Evolutionary conservation across 2,329 filamentous ascomycete genomes (phyloP).

Genomic region (Elsinoe arachidis): DNA sequence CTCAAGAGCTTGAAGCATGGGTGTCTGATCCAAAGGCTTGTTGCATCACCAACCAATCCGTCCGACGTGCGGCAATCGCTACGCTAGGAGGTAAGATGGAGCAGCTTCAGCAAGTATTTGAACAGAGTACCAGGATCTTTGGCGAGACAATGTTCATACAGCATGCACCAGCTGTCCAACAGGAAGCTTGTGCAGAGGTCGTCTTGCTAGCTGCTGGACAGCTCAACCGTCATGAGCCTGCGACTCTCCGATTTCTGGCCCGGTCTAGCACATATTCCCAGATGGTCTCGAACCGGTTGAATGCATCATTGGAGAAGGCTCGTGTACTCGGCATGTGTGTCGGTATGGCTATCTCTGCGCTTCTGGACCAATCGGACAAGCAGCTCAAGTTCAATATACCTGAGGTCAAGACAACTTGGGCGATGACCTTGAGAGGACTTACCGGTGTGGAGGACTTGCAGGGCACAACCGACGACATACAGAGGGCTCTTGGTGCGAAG

Average conservation of each 20-base stretch:
- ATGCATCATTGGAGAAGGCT: constrained; percentile 63
- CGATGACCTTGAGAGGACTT: constrained; percentile 64
- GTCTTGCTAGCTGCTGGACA: constrained; percentile 71
- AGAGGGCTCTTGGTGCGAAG: not conserved
- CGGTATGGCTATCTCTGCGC: constrained; percentile 59
- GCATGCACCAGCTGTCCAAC: constrained; percentile 73
- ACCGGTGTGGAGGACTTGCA: constrained; percentile 53
- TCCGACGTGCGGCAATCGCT: constrained; percentile 23
- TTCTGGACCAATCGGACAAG: constrained; percentile 59
- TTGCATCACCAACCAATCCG: constrained; percentile 17
- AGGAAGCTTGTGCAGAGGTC: constrained; percentile 78
- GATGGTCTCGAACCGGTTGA: constrained; percentile 75
- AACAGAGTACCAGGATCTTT: constrained; percentile 65
- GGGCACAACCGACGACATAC: constrained; percentile 49
- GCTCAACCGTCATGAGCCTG: constrained; percentile 55
- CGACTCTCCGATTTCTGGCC: constrained; percentile 59
- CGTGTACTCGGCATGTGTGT: constrained; percentile 83
- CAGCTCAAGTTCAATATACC: constrained; percentile 77
- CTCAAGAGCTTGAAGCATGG: constrained; percentile 19
- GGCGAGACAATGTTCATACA: constrained; percentile 80
- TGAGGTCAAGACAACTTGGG: constrained; percentile 65
- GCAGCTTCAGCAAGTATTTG: constrained; percentile 47
- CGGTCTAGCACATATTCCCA: constrained; percentile 66
- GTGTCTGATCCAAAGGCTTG: constrained; percentile 20
- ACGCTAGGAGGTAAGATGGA: constrained; percentile 20